Evolutionary conservation across 2,329 filamentous ascomycete genomes (phyloP).

Genomic region (Fusarium sp.): DNA sequence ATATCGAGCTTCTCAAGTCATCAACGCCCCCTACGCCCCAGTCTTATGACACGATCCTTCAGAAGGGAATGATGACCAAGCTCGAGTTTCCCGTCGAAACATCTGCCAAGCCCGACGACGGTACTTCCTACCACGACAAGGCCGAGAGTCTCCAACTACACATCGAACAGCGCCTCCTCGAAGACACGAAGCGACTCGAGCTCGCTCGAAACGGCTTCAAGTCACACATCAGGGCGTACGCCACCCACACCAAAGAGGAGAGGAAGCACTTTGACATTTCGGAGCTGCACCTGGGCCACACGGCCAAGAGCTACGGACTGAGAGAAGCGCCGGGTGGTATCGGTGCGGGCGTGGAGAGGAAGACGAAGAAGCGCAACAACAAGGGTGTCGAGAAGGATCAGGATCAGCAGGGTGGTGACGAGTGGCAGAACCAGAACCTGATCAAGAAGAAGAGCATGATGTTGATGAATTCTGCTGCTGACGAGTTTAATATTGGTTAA

Average conservation of each 20-base stretch:
- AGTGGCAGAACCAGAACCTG: constrained; percentile 54
- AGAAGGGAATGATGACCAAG: constrained; percentile 73
- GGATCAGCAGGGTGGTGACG: constrained; percentile 49
- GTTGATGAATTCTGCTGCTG: constrained; percentile 72
- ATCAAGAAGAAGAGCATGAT: constrained; percentile 73
- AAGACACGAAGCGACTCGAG: constrained; percentile 77
- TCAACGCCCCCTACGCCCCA: constrained; percentile 62
- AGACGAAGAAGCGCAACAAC: constrained; percentile 56
- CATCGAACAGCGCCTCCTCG: constrained; percentile 69
- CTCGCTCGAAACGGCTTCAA: constrained; percentile 88
- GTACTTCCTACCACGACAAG: constrained; percentile 60
- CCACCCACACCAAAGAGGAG: constrained; percentile 90
- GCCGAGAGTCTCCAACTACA: constrained; percentile 71
- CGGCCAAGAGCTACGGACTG: constrained; percentile 92
- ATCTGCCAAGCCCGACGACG: constrained; percentile 59
- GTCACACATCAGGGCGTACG: constrained; percentile 93
- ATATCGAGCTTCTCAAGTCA: constrained; percentile 77
- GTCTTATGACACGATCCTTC: constrained; percentile 66
- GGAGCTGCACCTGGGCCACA: constrained; percentile 88
- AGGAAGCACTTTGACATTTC: constrained; percentile 91
- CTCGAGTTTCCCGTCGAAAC: constrained; percentile 79
- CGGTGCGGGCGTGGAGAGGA: constrained; percentile 65
- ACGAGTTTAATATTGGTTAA: constrained; percentile 77
- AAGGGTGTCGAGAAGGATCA: constrained; percentile 51
- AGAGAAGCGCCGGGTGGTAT: constrained; percentile 91